phyloP scores from a whole-genome alignment of 2,329 filamentous ascomycete species.

The Aureobasidium leucospermi region DNA sequence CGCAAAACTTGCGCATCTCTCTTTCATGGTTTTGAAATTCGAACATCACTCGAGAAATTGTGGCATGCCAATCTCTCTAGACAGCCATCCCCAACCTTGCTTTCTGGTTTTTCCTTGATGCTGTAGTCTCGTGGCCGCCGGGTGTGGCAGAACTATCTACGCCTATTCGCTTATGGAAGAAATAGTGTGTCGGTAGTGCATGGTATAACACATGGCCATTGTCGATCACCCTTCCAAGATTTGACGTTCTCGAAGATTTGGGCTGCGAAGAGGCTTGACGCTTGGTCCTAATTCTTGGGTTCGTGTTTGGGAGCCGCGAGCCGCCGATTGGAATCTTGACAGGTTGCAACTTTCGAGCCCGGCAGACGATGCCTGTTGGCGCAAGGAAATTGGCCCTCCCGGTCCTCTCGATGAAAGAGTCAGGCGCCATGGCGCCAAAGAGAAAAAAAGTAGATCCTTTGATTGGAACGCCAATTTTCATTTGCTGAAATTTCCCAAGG shows the following conservation, averaged over 20 bases:
- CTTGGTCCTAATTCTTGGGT: slow-evolving; percentile 12
- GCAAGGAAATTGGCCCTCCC: neutral
- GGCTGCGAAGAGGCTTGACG: slow-evolving; percentile 13
- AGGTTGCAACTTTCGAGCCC: slow-evolving; percentile 10
- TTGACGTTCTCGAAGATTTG: slow-evolving; percentile 12
- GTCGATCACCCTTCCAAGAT: slow-evolving; percentile 13
- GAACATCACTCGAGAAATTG: neutral
- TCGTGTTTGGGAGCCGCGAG: slow-evolving; percentile 10
- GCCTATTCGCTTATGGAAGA: slow-evolving; percentile 8
- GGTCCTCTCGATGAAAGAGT: neutral
- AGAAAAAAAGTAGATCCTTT: slow-evolving; percentile 4
- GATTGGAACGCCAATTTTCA: neutral
- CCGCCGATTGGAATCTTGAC: slow-evolving; percentile 13
- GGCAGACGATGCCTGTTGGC: neutral
- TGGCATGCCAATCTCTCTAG: neutral
- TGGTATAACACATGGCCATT: slow-evolving; percentile 13
- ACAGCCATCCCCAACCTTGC: slow-evolving; percentile 1
- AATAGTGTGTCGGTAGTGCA: slow-evolving; percentile 10
- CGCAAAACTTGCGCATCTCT: neutral
- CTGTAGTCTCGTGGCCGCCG: neutral
- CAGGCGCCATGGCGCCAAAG: slow-evolving; percentile 2
- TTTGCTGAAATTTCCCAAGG: slow-evolving; percentile 9
- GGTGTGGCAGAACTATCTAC: slow-evolving; percentile 8
- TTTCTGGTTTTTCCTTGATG: neutral
- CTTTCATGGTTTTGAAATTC: neutral